These are phyloP conservation scores for Fusarium verrucosum DNA, from an alignment of 2,329 filamentous ascomycete species.

Conservation along the genomic window DNA sequence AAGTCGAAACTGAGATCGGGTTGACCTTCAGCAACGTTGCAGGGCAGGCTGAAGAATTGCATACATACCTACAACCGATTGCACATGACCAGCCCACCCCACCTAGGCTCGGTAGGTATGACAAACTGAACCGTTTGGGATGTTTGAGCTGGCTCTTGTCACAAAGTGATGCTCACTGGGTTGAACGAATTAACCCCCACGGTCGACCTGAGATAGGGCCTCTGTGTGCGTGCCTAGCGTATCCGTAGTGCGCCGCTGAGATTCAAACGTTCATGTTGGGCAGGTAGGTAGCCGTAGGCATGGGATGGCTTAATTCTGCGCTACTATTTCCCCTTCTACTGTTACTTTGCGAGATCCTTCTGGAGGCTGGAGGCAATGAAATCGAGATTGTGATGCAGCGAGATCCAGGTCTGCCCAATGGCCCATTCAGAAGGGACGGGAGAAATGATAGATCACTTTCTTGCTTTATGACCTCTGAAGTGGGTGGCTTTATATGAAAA, in stretches of 20 bases:
- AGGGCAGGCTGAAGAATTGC: slow-evolving; percentile 22
- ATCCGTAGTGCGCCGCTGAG: slow-evolving; percentile 12
- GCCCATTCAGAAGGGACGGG: slow-evolving; percentile 22
- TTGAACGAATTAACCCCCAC: slow-evolving; percentile 20
- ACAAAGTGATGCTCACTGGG: slow-evolving; percentile 6
- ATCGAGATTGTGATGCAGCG: slow-evolving; percentile 41
- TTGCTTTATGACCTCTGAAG: slow-evolving; percentile 7
- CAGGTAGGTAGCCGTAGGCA: slow-evolving; percentile 3
- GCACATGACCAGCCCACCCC: slow-evolving; percentile 35
- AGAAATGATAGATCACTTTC: slow-evolving; percentile 40
- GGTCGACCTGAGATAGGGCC: slow-evolving; percentile 21
- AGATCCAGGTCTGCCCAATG: slow-evolving; percentile 40
- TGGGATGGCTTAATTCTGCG: not conserved
- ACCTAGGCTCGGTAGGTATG: no score
- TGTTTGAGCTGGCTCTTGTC: slow-evolving; percentile 1
- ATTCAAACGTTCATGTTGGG: slow-evolving; percentile 12
- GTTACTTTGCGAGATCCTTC: slow-evolving; percentile 13
- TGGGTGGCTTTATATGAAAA: slow-evolving; percentile 37
- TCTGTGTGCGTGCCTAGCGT: slow-evolving; percentile 4
- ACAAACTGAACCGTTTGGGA: slow-evolving; percentile 29
- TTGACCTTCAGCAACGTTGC: slow-evolving; percentile 17
- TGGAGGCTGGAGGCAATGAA: slow-evolving; percentile 10
- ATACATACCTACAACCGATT: no score
- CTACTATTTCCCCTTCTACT: slow-evolving; percentile 5
- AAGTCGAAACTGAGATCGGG: slow-evolving; percentile 36